These are phyloP conservation scores for Crucihimalaya himalaica DNA, from an alignment of 345 rosid genomes.

Conservation along the genomic window DNA sequence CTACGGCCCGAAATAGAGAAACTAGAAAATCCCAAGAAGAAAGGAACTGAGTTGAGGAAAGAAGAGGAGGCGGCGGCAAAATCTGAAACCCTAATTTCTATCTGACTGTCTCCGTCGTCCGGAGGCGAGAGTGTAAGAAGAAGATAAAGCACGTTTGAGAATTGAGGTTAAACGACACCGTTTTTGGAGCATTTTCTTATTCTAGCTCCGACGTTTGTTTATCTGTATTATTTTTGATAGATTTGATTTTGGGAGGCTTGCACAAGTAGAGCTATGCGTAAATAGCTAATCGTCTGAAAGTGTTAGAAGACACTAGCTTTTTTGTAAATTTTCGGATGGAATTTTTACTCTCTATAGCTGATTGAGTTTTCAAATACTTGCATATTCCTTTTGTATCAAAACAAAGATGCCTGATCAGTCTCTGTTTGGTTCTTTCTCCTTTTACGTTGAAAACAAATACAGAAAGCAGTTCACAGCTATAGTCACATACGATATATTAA, in stretches of 20 bases:
- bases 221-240: too few relatives aligned
- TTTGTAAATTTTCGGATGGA: too few relatives aligned
- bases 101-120: slow-evolving; percentile 17
- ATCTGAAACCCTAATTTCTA: slow-evolving; percentile 39
- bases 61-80: slow-evolving; percentile 46
- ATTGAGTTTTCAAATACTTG: not conserved
- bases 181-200: not conserved
- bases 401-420: not conserved
- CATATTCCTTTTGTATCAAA: not conserved
- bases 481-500: slow-evolving; percentile 7
- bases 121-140: not conserved
- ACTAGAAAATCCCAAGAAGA: not conserved
- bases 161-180: not conserved
- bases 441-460: not conserved
- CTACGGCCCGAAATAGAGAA: not conserved
- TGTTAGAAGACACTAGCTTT: too few relatives aligned
- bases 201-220: not conserved
- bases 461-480: not conserved
- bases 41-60: slow-evolving; percentile 53
- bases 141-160: slow-evolving; percentile 1
- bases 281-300: too few relatives aligned
- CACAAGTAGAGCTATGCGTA: too few relatives aligned
- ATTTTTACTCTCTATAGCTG: not conserved
- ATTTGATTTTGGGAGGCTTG: too few relatives aligned
- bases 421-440: not conserved